phyloP scores from a whole-genome alignment of 1,284 basidiomycete species.

The Amylostereum chailletii region DNA sequence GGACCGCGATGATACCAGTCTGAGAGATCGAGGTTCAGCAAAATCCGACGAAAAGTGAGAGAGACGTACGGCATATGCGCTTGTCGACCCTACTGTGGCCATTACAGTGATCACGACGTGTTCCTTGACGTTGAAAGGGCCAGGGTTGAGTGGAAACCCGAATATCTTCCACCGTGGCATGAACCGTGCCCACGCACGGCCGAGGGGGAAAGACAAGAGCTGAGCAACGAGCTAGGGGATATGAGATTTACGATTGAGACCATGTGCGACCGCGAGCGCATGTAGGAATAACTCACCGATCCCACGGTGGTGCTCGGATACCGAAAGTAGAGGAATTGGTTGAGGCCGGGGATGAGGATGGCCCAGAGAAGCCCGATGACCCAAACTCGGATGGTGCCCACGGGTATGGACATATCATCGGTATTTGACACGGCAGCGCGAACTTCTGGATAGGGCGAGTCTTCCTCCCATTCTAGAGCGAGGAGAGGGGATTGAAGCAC shows the following conservation, averaged over 20 bases:
- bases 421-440: constrained; percentile 58
- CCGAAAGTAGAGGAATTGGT: constrained; percentile 20
- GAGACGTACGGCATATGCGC: constrained; percentile 13
- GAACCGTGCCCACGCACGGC: constrained; percentile 47
- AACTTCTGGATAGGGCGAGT: constrained; percentile 56
- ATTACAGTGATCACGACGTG: constrained; percentile 52
- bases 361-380: constrained; percentile 42
- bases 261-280: constrained; percentile 10
- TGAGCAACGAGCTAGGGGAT: constrained; percentile 45
- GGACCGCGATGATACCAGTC: constrained; percentile 73
- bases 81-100: constrained; percentile 16
- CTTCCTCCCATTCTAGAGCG: constrained; percentile 18
- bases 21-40: constrained; percentile 20
- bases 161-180: constrained; percentile 52
- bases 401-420: constrained; percentile 55
- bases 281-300: constrained; percentile 8
- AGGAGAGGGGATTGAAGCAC: no score
- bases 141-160: constrained; percentile 52
- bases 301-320: constrained; percentile 12
- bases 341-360: constrained; percentile 33
- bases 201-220: constrained; percentile 57
- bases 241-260: constrained; percentile 13
- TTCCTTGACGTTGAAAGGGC: constrained; percentile 44
- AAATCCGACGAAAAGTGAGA: not conserved
- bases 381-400: constrained; percentile 51